Evolutionary conservation across 2,329 filamentous ascomycete species (phyloP).

Genomic region (Byssochlamys sp.): DNA sequence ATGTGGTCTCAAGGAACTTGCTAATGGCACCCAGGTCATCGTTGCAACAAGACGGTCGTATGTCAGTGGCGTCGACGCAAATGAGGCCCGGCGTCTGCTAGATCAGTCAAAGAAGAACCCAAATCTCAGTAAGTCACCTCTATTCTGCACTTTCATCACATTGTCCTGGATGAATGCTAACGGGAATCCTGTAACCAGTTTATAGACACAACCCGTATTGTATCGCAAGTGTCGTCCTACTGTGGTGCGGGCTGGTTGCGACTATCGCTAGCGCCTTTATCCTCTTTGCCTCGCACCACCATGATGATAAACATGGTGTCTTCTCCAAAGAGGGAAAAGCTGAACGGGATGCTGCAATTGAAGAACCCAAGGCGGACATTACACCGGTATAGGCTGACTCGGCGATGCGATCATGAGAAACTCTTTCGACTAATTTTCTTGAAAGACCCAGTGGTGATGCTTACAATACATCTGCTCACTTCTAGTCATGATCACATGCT

Average conservation of each 20-base stretch:
- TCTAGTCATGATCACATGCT: not conserved
- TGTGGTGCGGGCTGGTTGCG: constrained; percentile 44
- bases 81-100: constrained; percentile 18
- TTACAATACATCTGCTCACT: not conserved
- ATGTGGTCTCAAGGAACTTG: not conserved
- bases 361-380: not conserved
- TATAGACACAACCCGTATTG: constrained; percentile 44
- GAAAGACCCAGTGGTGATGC: not conserved
- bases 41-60: constrained; percentile 39
- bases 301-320: constrained; percentile 21
- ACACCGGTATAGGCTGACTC: not conserved
- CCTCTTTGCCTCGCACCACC: constrained; percentile 25
- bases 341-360: not conserved
- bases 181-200: constrained; percentile 3
- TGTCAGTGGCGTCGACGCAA: constrained; percentile 33
- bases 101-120: constrained; percentile 23
- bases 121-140: constrained; percentile 17
- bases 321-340: constrained; percentile 1
- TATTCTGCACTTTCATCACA: not conserved
- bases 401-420: not conserved
- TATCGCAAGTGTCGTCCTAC: constrained; percentile 43
- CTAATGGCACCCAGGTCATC: constrained; percentile 27
- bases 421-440: not conserved
- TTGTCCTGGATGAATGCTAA: not conserved
- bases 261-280: constrained; percentile 35